These are phyloP conservation scores for Tylopilus cervinicoccineus DNA, from an alignment of 768 basidiomycete genomes.

Conservation along the genomic window DNA sequence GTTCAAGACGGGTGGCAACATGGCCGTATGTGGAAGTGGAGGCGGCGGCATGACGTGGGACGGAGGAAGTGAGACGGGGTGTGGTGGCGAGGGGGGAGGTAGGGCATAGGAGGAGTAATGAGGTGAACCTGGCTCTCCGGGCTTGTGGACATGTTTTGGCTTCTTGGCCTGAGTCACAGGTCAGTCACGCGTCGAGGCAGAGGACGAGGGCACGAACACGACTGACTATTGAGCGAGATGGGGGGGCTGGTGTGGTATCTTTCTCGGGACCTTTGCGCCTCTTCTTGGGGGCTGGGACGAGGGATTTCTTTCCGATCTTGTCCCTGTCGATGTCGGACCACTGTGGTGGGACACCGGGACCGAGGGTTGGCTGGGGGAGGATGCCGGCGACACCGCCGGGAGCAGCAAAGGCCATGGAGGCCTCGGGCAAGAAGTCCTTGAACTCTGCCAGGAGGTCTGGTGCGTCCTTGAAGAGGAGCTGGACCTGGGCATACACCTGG, in stretches of 20 bases:
- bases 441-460: conserved; percentile 78
- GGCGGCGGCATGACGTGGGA: conserved; percentile 29
- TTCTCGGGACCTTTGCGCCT: conserved; percentile 65
- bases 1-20: conserved; percentile 23
- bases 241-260: conserved; percentile 58
- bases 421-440: conserved; percentile 76
- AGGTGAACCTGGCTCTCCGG: conserved; percentile 52
- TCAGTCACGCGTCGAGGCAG: conserved; percentile 4
- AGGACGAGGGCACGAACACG: conserved; percentile 36
- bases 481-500: conserved; percentile 79
- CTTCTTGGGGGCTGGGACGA: conserved; percentile 44
- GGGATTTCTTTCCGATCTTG: conserved; percentile 42
- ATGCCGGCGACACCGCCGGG: conserved; percentile 43
- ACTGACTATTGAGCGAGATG: conserved; percentile 45
- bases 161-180: conserved; percentile 48
- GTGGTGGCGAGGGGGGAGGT: conserved; percentile 34
- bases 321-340: conserved; percentile 41
- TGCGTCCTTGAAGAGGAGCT: conserved; percentile 75
- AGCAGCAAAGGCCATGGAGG: conserved; percentile 39
- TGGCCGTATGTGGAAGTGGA: conserved; percentile 24
- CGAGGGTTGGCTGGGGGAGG: conserved; percentile 44
- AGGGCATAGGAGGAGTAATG: conserved; percentile 44
- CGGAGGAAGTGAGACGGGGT: conserved; percentile 16
- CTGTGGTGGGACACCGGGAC: conserved; percentile 30
- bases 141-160: conserved; percentile 57